These are phyloP conservation scores for Pseudocercospora fijiensis DNA, from an alignment of 2,329 filamentous ascomycete species.

Conservation along the genomic window DNA sequence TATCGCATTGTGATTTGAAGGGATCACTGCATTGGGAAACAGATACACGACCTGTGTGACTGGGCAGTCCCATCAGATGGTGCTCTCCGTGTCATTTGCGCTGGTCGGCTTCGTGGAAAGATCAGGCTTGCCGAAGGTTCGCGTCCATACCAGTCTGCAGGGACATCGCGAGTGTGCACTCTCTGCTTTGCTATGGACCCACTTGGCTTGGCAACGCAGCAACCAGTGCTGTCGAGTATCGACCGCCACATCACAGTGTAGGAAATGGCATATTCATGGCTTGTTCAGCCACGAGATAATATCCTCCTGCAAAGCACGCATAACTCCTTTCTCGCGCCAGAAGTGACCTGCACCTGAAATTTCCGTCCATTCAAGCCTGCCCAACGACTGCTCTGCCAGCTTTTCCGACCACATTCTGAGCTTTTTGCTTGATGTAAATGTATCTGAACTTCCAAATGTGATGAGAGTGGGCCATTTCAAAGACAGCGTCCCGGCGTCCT, in stretches of 20 bases:
- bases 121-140: too few species aligned
- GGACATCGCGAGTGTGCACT: not conserved
- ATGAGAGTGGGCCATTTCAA: slow-evolving; percentile 60
- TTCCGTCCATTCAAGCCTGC: slow-evolving; percentile 45
- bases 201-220: not conserved
- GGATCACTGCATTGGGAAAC: not conserved
- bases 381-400: slow-evolving; percentile 43
- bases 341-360: slow-evolving; percentile 54
- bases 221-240: not conserved
- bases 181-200: too few species aligned
- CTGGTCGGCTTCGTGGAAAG: not conserved
- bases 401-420: slow-evolving; percentile 65
- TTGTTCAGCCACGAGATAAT: slow-evolving; percentile 30
- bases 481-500: slow-evolving; percentile 51
- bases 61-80: too few species aligned
- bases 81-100: not conserved
- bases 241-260: not conserved
- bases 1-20: not conserved
- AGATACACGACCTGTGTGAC: not conserved
- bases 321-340: slow-evolving; percentile 46
- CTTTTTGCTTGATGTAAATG: slow-evolving; percentile 66
- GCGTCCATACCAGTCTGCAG: not conserved
- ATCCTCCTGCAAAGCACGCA: slow-evolving; percentile 28
- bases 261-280: not conserved
- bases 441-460: slow-evolving; percentile 72